These are phyloP conservation scores for Cercospora canescens DNA, from an alignment of 2,329 filamentous ascomycete species.

Conservation along the genomic window DNA sequence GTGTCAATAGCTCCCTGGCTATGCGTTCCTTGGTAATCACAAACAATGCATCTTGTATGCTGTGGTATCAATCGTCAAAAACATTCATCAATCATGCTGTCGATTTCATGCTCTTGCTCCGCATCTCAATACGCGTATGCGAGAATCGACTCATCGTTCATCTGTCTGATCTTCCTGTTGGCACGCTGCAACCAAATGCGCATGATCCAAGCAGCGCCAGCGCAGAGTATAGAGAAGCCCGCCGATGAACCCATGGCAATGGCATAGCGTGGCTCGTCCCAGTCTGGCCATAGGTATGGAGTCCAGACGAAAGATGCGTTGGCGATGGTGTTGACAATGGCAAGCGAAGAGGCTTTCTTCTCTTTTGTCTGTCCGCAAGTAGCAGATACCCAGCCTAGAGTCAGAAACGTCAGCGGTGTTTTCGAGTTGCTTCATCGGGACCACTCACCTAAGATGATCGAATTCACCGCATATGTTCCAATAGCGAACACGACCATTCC, in stretches of 20 bases:
- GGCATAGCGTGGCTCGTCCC: constrained; percentile 47
- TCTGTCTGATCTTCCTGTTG: constrained; percentile 41
- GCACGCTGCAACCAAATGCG: constrained; percentile 43
- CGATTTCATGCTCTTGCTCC: not conserved
- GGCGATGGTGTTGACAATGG: constrained; percentile 52
- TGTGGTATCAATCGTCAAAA: constrained; percentile 1
- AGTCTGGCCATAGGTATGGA: constrained; percentile 53
- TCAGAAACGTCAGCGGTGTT: not conserved
- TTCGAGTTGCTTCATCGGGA: not conserved
- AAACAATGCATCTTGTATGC: not conserved
- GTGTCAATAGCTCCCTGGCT: not conserved
- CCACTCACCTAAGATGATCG: constrained; percentile 32
- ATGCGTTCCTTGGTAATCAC: not conserved
- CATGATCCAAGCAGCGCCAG: constrained; percentile 47
- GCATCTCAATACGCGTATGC: constrained; percentile 31
- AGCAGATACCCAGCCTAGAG: constrained; percentile 49
- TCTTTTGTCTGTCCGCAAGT: constrained; percentile 52
- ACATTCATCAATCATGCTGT: not conserved
- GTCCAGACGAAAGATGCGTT: constrained; percentile 53
- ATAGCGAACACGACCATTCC: constrained; percentile 31
- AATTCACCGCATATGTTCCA: constrained; percentile 49
- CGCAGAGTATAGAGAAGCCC: constrained; percentile 45
- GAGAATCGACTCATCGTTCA: constrained; percentile 30
- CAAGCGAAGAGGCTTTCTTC: constrained; percentile 51
- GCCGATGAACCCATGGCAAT: constrained; percentile 49